phyloP scores from a whole-genome alignment of 345 rosid genomes.

The Syzygium grande region DNA sequence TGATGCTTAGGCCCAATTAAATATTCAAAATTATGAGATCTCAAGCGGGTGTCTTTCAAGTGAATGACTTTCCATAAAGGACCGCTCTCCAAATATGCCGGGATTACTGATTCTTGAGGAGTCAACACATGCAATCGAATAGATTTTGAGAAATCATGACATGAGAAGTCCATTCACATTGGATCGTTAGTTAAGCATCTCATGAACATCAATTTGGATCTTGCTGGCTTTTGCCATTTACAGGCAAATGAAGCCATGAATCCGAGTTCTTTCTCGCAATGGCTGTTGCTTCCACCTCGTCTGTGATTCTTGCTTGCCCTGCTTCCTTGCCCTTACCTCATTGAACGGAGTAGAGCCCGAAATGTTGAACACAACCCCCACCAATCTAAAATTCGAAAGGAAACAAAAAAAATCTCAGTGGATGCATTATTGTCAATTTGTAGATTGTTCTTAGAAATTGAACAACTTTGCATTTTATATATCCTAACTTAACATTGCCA shows the following conservation, averaged over 20 bases:
- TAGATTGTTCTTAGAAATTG: background rate
- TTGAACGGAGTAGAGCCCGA: slow-evolving; percentile 56
- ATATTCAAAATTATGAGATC: no score
- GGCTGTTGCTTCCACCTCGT: background rate
- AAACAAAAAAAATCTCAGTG: background rate
- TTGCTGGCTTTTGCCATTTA: background rate
- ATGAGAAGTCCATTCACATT: background rate
- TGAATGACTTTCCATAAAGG: background rate
- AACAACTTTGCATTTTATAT: background rate
- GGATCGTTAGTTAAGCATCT: background rate
- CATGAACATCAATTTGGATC: background rate
- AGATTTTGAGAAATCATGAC: background rate
- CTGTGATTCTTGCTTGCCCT: background rate
- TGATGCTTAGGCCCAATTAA: no score
- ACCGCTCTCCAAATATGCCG: background rate
- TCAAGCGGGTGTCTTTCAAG: background rate
- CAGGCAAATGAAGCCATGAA: background rate
- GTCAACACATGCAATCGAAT: background rate
- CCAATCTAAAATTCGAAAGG: slow-evolving; percentile 19
- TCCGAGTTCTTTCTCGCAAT: background rate
- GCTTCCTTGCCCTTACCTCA: slow-evolving; percentile 87
- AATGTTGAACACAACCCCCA: slow-evolving; percentile 66
- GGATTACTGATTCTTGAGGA: background rate
- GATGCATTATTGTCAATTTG: background rate
- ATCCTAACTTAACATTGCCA: background rate